Evolutionary conservation across 2,329 filamentous ascomycete species (phyloP), one percentile per base, ranked within the genome.

Genomic region (Pezicula neosporulosa): DNA sequence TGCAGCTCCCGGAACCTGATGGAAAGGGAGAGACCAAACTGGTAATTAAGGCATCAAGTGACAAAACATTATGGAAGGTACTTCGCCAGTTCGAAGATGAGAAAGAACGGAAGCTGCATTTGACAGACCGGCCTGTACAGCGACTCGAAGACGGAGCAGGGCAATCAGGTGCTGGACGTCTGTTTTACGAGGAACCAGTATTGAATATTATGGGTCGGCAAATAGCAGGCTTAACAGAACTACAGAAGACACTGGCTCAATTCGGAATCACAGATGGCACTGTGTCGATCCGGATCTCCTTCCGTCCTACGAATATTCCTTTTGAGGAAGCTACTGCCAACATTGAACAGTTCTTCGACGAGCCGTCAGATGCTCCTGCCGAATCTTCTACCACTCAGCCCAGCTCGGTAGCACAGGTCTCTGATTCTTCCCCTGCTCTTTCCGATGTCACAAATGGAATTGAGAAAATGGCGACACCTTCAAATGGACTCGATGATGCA

Each of bases 241-340:
- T 97, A 52, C 90, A 97, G 68, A 96, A 96, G 76, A 92, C 90
- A 1, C 71, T 99, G 43, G 85, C 85, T 5, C 90, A 96, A 67
- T 73, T 97, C 16, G 94, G 94, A 0, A 86, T 95, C 63, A 95
- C 92, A 65, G 86, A 83, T 44, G 93, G 94, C 6, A 93, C 81
- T 63, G 85, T 89, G 4, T 72, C 96, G 50, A 77, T 99, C 49
- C 81, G 89, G 51, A 71, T 99, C 53, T 83, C 77, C 33, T 97
- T 93, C 71, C 84, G 80, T 65, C 78, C 78, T 56, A 94, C 89
- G 6, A 85, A 87, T 12, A 83, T 82, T 66, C 91, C 91, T 2
- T 71, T 97, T 27, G 89, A 90, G 59, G 88, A 93, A 56, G 93
- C 93, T 9, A 90, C 96, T 85, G 73, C 77, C 44, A 80, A 93